phyloP scores from a whole-genome alignment of 202 grass and related monocot genomes.

The Carex arenaria region DNA sequence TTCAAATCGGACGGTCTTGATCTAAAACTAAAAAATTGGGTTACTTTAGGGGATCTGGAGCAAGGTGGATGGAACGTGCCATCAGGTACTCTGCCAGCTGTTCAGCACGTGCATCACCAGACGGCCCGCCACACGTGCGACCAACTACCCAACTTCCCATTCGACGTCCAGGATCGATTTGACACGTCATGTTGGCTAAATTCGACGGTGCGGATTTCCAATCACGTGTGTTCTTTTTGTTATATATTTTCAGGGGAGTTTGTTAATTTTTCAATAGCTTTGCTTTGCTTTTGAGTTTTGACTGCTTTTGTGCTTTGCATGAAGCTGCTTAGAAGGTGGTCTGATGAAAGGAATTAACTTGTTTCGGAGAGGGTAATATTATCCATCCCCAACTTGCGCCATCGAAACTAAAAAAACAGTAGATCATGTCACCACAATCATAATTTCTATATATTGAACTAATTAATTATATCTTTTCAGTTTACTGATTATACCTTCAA shows the following conservation, averaged over 20 bases:
- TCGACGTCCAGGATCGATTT: not conserved
- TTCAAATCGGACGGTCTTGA: too few species aligned
- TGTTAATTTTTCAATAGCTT: not conserved
- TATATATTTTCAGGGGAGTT: not conserved
- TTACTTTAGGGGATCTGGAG: too few species aligned
- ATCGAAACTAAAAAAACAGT: not conserved
- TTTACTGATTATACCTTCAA: not conserved
- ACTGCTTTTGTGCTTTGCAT: slow-evolving; percentile 18
- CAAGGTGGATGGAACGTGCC: slow-evolving; percentile 16
- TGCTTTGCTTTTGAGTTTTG: not conserved
- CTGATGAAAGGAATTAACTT: not conserved
- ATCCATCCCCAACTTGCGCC: not conserved
- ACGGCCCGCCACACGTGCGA: slow-evolving; percentile 14
- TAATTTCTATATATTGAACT: not conserved
- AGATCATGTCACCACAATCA: not conserved
- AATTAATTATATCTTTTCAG: not conserved
- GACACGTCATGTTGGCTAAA: slow-evolving; percentile 8
- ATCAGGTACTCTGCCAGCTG: slow-evolving; percentile 10
- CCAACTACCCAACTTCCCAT: slow-evolving; percentile 12
- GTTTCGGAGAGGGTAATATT: not conserved
- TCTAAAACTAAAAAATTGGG: too few species aligned
- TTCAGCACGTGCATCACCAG: slow-evolving; percentile 5
- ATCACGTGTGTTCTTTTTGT: slow-evolving; percentile 11
- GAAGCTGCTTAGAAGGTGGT: slow-evolving; percentile 28
- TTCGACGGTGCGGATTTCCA: not conserved